phyloP scores from a whole-genome alignment of 768 basidiomycete species.

The Strobilomyces confusus region DNA sequence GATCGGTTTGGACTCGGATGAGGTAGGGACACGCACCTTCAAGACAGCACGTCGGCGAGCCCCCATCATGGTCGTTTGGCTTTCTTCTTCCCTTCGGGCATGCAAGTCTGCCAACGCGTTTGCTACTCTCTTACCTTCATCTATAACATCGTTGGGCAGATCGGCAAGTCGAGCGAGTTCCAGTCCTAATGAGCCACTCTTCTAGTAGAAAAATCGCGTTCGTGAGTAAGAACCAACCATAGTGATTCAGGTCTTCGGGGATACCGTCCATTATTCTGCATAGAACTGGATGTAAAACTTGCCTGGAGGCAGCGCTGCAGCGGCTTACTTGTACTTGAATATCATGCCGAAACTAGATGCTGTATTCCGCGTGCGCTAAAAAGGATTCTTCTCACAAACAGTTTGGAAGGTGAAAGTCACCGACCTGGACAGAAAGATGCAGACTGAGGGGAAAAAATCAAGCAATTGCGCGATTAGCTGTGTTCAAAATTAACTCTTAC shows the following conservation, averaged over 20 bases:
- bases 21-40: slow-evolving; percentile 45
- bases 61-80: slow-evolving; percentile 55
- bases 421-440: slow-evolving; percentile 77
- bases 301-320: not conserved
- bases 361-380: slow-evolving; percentile 52
- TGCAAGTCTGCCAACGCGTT: slow-evolving; percentile 55
- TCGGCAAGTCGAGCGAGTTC: slow-evolving; percentile 88
- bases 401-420: not conserved
- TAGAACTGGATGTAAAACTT: slow-evolving; percentile 1
- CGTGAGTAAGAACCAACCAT: slow-evolving; percentile 45
- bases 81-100: slow-evolving; percentile 53
- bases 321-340: slow-evolving; percentile 71
- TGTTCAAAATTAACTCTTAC: slow-evolving; percentile 39
- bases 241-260: slow-evolving; percentile 60
- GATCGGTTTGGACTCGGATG: not conserved
- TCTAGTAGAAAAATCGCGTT: not conserved
- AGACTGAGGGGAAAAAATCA: slow-evolving; percentile 44
- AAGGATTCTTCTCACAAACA: not conserved
- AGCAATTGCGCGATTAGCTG: not conserved
- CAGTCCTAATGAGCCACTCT: slow-evolving; percentile 52
- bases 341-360: slow-evolving; percentile 59
- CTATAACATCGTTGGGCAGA: slow-evolving; percentile 68
- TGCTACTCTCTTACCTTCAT: slow-evolving; percentile 60
- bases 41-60: slow-evolving; percentile 65
- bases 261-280: slow-evolving; percentile 71